Evolutionary conservation across 2,329 filamentous ascomycete species (phyloP), one percentile per base, ranked within the genome.

Genomic region (Aphanocladium album): DNA sequence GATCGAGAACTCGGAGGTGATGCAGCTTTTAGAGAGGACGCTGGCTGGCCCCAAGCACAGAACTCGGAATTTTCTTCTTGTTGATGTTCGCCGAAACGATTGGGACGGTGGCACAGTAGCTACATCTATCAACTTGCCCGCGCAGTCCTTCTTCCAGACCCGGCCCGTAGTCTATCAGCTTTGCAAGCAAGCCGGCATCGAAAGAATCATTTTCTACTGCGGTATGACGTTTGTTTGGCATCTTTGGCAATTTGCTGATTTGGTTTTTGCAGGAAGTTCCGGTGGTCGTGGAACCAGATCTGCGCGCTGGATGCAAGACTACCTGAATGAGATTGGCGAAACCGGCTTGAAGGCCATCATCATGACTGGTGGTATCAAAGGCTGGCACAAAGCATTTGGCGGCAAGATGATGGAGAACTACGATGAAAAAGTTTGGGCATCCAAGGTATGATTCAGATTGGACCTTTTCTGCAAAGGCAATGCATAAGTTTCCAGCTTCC

Each of bases 71-170:
- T 80, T 81, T 51, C 68, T 82, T 19, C 70, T 83, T 3, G 77
- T 84, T 14, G 82, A 84, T 66, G 77, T 84, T n/a, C 77, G 81
- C 19, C 74, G 80, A 27, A 76, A 71, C 3, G 82, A 85, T 64
- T 80, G 79, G 73, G 77, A 79, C 67, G 86, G 86, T 27, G 86
- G 85, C 45, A 87, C 84, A 0, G 81, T 89, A 59, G 72, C 73
- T 9, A 79, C 78, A 2, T 85, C 84, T 1, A 74, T 88, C 63
- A 84, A 85, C 64, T 72, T 85, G 16, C 82, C 82, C 0, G 82
- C 82, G 9, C 81, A 85, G 58, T 79, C 76, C 14, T 76, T 85
- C 43, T 83, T 82, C 57, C 78, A 79, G 56, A 79, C 79, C 3
- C 74, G 82, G 6, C 74, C 77, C 4, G 71, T 73, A 6, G 67